Evolutionary conservation across 192 early-diverging fungal genomes (phyloP).

Genomic region (Coemansia sp.): DNA sequence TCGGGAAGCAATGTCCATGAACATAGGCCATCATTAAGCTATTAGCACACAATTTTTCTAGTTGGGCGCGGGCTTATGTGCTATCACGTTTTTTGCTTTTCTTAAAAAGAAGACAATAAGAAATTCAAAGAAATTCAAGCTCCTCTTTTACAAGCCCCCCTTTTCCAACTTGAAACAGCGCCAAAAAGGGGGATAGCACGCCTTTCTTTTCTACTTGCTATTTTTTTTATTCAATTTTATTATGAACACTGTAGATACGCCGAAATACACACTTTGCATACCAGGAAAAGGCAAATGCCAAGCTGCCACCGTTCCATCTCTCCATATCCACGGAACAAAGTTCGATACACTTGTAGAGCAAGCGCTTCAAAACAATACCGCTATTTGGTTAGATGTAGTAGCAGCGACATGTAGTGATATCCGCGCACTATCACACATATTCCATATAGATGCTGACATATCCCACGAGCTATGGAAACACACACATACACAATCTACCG

Average conservation of each 20-base stretch:
- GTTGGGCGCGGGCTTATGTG: background rate
- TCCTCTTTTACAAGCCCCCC: background rate
- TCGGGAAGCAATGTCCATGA: background rate
- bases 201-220: background rate
- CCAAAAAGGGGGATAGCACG: background rate
- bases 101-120: background rate
- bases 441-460: background rate
- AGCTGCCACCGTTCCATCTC: background rate
- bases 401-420: constrained; percentile 2
- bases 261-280: constrained; percentile 11
- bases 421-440: constrained; percentile 1
- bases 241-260: background rate
- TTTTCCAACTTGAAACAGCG: background rate
- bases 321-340: background rate
- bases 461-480: background rate
- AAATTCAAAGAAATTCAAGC: background rate
- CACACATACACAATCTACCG: background rate
- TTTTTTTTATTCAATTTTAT: background rate
- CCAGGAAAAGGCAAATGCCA: constrained; percentile 9
- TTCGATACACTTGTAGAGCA: background rate
- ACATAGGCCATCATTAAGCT: background rate
- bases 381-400: constrained; percentile 5
- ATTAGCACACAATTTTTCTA: background rate
- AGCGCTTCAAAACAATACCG: background rate
- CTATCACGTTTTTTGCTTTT: background rate